Evolutionary conservation across 2,329 filamentous ascomycete species (phyloP).

Genomic region (Venturia pyrina): DNA sequence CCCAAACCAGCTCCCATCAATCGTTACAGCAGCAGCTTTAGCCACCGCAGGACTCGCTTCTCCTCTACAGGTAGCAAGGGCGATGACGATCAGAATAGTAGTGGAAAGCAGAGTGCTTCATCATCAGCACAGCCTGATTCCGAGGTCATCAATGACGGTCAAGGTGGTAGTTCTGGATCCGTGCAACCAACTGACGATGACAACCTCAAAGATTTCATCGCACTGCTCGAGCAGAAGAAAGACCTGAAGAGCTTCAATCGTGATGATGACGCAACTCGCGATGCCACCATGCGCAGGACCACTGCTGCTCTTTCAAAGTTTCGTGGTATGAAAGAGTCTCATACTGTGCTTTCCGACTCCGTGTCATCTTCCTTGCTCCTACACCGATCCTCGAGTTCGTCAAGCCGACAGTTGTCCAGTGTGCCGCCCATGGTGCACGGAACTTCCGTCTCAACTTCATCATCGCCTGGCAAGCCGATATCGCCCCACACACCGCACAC

Average conservation of each 20-base stretch:
- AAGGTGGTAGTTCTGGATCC: conserved; percentile 48
- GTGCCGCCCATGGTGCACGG: conserved; percentile 51
- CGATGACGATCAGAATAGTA: conserved; percentile 68
- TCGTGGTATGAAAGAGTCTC: conserved; percentile 79
- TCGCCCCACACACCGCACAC: conserved; percentile 92
- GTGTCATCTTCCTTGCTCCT: conserved; percentile 84
- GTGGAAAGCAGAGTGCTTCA: conserved; percentile 65
- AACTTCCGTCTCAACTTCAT: conserved; percentile 71
- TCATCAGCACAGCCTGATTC: conserved; percentile 67
- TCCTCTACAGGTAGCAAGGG: conserved; percentile 63
- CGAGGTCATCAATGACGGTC: conserved; percentile 57
- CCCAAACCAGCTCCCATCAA: conserved; percentile 69
- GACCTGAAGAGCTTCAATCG: conserved; percentile 73
- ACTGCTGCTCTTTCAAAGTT: conserved; percentile 75
- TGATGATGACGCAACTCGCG: conserved; percentile 46
- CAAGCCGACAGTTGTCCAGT: conserved; percentile 60
- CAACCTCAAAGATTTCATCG: conserved; percentile 87
- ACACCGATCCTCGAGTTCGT: conserved; percentile 70
- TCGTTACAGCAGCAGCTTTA: conserved; percentile 90
- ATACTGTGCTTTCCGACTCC: conserved; percentile 80
- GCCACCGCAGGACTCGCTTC: conserved; percentile 66
- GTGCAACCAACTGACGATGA: conserved; percentile 75
- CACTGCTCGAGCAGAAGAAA: conserved; percentile 77
- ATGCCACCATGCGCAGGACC: conserved; percentile 63
- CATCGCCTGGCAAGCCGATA: conserved; percentile 84